Evolutionary conservation across 371 early-diverging fungal species (phyloP).

Genomic region (Saksenaea vasiformis): DNA sequence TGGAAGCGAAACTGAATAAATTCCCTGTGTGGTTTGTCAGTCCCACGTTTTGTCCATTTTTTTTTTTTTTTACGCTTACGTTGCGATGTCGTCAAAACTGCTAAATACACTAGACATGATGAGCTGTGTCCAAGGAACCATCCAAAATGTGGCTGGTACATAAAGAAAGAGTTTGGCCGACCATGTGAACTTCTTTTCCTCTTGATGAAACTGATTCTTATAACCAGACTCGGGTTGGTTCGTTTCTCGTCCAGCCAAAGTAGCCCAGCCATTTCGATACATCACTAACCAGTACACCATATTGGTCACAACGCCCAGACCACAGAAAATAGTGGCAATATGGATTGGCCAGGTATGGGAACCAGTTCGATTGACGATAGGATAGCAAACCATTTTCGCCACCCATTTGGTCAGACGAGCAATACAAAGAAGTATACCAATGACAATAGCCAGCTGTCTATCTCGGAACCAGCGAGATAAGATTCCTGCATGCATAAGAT

Average conservation of each 20-base stretch:
- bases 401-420: constrained; percentile 43
- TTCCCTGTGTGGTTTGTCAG: constrained; percentile 19
- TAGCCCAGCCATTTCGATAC: constrained; percentile 36
- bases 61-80: constrained; percentile 18
- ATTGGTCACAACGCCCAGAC: constrained; percentile 31
- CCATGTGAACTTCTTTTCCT: constrained; percentile 20
- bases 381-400: constrained; percentile 46
- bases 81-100: constrained; percentile 51
- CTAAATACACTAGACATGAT: constrained; percentile 50
- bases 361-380: constrained; percentile 29
- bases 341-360: constrained; percentile 30
- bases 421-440: constrained; percentile 34
- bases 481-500: constrained; percentile 20
- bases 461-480: constrained; percentile 50
- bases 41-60: neutral
- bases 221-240: constrained; percentile 16
- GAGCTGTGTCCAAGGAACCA: constrained; percentile 45
- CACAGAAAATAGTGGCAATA: constrained; percentile 43
- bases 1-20: constrained; percentile 48
- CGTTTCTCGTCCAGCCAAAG: constrained; percentile 34
- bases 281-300: constrained; percentile 36
- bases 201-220: constrained; percentile 10
- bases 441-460: constrained; percentile 35
- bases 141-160: constrained; percentile 48
- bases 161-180: constrained; percentile 26